Conservation (phyloP, 2,329 filamentous ascomycete species). For the Neofusicoccum sp. region DNA sequence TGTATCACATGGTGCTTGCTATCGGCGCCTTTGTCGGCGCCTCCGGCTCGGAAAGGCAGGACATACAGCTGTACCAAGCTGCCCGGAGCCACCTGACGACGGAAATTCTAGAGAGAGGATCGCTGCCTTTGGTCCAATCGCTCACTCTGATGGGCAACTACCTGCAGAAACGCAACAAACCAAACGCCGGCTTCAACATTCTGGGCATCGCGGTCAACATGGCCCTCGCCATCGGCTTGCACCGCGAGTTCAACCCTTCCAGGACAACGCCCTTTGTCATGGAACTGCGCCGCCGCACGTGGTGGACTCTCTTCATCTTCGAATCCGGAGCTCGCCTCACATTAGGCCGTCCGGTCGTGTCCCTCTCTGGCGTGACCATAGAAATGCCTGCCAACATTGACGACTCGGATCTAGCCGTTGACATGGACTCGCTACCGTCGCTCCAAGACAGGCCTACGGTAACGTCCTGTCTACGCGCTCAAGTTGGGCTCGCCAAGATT, state of each 20-base stretch:
- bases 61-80: slow-evolving; percentile 51
- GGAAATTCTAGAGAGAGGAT: slow-evolving; percentile 52
- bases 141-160: slow-evolving; percentile 53
- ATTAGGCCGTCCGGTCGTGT: slow-evolving; percentile 51
- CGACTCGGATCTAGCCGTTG: slow-evolving; percentile 30
- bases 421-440: not conserved
- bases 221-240: slow-evolving; percentile 53
- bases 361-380: slow-evolving; percentile 49
- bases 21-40: slow-evolving; percentile 49
- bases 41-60: slow-evolving; percentile 44
- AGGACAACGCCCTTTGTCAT: slow-evolving; percentile 45
- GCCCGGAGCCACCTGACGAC: slow-evolving; percentile 50
- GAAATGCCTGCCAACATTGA: slow-evolving; percentile 48
- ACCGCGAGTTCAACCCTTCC: slow-evolving; percentile 54
- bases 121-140: slow-evolving; percentile 52
- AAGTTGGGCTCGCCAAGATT: not conserved
- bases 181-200: slow-evolving; percentile 55
- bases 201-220: slow-evolving; percentile 51
- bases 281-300: slow-evolving; percentile 40
- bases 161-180: slow-evolving; percentile 54
- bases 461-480: not conserved
- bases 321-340: slow-evolving; percentile 54
- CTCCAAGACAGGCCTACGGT: not conserved
- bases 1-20: slow-evolving; percentile 44
- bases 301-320: slow-evolving; percentile 48